These are phyloP conservation scores for Alloascoidea africana DNA, from an alignment of 805 yeast genomes.

Conservation along the genomic window DNA sequence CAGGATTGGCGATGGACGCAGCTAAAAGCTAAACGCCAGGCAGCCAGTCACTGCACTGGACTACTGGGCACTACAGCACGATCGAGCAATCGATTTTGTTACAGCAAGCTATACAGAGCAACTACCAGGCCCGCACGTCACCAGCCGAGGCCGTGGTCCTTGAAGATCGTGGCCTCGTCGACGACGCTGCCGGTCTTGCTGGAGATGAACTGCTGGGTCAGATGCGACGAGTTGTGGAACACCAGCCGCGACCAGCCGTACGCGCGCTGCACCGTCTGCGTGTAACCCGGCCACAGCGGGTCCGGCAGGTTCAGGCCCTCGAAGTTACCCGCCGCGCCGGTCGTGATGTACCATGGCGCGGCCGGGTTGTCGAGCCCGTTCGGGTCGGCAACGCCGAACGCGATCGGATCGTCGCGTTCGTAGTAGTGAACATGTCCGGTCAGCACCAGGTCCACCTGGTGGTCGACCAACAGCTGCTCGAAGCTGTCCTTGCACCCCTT, in stretches of 20 bases:
- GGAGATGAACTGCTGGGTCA: conserved; percentile 3
- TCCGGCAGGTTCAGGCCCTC: conserved; percentile 14
- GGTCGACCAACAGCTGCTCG: conserved; percentile 9
- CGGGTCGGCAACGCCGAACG: conserved; percentile 13
- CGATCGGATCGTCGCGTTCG: conserved; percentile 11
- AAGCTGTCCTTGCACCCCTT: conserved; percentile 11
- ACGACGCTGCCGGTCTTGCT: conserved; percentile 2
- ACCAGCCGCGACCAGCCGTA: conserved; percentile 1
- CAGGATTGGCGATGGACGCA: no score
- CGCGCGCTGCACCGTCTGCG: no score
- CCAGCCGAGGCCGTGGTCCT: conserved; percentile 3
- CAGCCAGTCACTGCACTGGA: no score
- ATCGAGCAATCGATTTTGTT: no score
- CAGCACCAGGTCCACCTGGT: conserved; percentile 12
- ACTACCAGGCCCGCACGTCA: no score
- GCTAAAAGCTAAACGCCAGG: no score
- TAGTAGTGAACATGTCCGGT: conserved; percentile 14
- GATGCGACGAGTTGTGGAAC: conserved; percentile 2
- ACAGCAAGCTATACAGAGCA: no score
- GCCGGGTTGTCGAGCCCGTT: conserved; percentile 14
- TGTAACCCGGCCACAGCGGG: no score
- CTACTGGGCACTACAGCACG: no score
- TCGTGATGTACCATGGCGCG: conserved; percentile 17
- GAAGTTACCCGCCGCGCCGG: conserved; percentile 17
- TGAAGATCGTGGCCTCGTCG: conserved; percentile 3